These are phyloP conservation scores for Mycena kentingensis DNA, from an alignment of 768 basidiomycete species.

Conservation along the genomic window DNA sequence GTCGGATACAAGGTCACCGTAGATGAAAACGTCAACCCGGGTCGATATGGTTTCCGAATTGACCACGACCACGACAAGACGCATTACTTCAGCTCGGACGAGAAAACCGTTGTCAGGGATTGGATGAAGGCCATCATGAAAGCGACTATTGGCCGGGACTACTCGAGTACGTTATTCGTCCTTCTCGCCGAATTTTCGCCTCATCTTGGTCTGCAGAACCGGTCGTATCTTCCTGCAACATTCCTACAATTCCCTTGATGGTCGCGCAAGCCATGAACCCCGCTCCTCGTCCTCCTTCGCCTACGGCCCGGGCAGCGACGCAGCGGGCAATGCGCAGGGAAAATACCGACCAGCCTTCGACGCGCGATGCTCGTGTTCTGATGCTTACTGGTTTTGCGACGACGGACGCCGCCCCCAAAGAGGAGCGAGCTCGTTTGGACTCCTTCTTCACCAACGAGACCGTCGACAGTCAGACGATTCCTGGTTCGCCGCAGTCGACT, in stretches of 20 bases:
- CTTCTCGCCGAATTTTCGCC: neutral
- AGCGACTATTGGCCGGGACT: constrained; percentile 93
- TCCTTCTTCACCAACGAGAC: constrained; percentile 56
- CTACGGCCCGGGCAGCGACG: constrained; percentile 80
- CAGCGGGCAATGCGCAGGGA: constrained; percentile 86
- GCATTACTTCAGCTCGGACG: constrained; percentile 91
- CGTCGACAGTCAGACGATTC: constrained; percentile 28
- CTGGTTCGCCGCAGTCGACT: constrained; percentile 27
- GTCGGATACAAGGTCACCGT: constrained; percentile 89
- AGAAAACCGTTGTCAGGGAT: constrained; percentile 81
- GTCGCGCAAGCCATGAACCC: constrained; percentile 98
- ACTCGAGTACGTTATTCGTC: constrained; percentile 62
- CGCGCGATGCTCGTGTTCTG: constrained; percentile 74
- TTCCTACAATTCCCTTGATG: constrained; percentile 91
- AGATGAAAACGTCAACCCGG: constrained; percentile 90
- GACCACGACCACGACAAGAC: constrained; percentile 85
- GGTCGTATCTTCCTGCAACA: constrained; percentile 94
- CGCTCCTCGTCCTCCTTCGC: constrained; percentile 92
- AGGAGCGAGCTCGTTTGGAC: constrained; percentile 53
- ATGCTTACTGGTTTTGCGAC: constrained; percentile 55
- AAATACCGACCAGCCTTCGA: constrained; percentile 80
- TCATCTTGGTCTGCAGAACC: constrained; percentile 58
- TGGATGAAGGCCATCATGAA: constrained; percentile 99
- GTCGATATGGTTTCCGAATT: constrained; percentile 93
- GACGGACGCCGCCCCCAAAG: constrained; percentile 36